phyloP scores from a whole-genome alignment of 2,329 filamentous ascomycete species.

The Calonectria pseudoturangicola region DNA sequence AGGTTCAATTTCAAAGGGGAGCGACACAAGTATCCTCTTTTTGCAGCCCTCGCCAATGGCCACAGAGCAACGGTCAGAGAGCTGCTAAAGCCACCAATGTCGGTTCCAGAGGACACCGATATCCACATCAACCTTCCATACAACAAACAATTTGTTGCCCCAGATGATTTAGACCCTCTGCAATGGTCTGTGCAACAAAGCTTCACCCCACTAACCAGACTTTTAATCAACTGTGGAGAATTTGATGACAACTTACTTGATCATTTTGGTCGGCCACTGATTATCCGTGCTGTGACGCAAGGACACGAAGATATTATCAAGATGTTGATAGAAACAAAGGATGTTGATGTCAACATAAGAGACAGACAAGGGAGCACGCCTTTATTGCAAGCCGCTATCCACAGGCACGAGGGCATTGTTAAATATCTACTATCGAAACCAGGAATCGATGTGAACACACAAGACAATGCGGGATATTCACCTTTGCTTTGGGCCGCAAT shows the following conservation, averaged over 20 bases:
- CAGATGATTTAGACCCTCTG: neutral
- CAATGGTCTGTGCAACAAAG: neutral
- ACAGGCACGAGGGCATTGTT: neutral
- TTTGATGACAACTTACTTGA: neutral
- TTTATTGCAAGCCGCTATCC: neutral
- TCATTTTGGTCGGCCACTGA: neutral
- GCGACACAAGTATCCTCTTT: slow-evolving; percentile 33
- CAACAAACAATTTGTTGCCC: neutral
- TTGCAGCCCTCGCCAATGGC: slow-evolving; percentile 28
- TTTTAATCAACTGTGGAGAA: neutral
- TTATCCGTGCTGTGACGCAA: neutral
- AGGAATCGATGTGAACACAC: slow-evolving; percentile 2
- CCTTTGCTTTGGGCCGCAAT: slow-evolving; percentile 5
- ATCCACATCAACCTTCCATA: neutral
- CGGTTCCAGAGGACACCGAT: neutral
- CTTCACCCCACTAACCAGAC: neutral
- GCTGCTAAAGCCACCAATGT: slow-evolving; percentile 17
- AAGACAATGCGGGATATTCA: neutral
- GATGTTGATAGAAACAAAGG: neutral
- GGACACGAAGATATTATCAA: neutral
- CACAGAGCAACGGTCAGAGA: slow-evolving; percentile 19
- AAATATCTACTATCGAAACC: neutral
- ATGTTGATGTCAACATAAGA: slow-evolving; percentile 7
- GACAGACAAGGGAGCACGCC: neutral
- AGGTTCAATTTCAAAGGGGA: slow-evolving; percentile 21